These are phyloP conservation scores for Pythium periplocum DNA, from an alignment of 352 stramenopile species.

Conservation along the genomic window DNA sequence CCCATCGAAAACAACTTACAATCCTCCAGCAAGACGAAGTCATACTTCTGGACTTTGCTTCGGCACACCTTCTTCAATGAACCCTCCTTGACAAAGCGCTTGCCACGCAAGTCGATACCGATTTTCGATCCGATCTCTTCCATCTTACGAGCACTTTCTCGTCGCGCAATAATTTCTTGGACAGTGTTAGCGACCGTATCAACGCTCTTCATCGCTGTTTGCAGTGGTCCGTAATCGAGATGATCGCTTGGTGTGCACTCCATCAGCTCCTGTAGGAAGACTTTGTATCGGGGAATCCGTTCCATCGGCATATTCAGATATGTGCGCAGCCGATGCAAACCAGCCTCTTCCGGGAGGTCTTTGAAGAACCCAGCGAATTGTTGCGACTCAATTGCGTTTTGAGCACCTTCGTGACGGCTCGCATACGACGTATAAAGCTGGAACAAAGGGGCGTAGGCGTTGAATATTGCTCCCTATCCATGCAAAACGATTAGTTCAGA, in stretches of 20 bases:
- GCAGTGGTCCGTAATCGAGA: slow-evolving; percentile 64
- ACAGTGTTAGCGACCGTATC: slow-evolving; percentile 73
- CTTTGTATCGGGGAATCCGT: slow-evolving; percentile 79
- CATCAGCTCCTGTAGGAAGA: slow-evolving; percentile 77
- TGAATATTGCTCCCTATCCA: slow-evolving; percentile 73
- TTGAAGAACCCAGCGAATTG: slow-evolving; percentile 67
- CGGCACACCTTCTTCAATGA: slow-evolving; percentile 82
- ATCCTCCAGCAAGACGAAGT: slow-evolving; percentile 80
- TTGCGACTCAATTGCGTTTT: slow-evolving; percentile 66
- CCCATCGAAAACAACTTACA: slow-evolving; percentile 31
- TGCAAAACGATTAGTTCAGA: neutral
- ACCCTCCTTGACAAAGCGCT: slow-evolving; percentile 70
- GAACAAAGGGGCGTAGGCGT: slow-evolving; percentile 78
- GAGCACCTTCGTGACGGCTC: slow-evolving; percentile 64
- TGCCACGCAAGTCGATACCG: slow-evolving; percentile 58
- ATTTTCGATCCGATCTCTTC: slow-evolving; percentile 56
- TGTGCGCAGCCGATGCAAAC: slow-evolving; percentile 50
- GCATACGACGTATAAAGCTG: slow-evolving; percentile 85
- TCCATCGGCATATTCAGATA: slow-evolving; percentile 89
- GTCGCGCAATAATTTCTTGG: slow-evolving; percentile 70
- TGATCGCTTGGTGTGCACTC: slow-evolving; percentile 60
- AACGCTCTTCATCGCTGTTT: slow-evolving; percentile 68
- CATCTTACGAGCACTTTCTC: slow-evolving; percentile 62
- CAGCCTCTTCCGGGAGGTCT: slow-evolving; percentile 63
- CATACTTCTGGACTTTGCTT: slow-evolving; percentile 79